A percentile compares a stretch with the other conserved stretches of the same genome.
These are phyloP conservation scores for Amborella trichopoda DNA, from an alignment of 164 flowering plant genomes.

Conservation along the genomic window DNA sequence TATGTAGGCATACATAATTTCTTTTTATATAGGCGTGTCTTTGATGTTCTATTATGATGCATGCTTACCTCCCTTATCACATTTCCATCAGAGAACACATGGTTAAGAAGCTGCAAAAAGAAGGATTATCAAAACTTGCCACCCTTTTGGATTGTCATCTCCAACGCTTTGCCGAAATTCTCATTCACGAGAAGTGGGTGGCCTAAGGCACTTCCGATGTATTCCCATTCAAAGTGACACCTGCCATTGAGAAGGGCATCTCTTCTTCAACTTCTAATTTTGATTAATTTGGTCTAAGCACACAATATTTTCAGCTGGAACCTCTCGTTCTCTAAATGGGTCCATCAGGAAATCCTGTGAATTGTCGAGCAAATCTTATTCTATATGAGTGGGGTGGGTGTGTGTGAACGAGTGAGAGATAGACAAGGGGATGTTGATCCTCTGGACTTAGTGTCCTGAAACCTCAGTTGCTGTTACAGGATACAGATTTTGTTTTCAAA, in stretches of 20 bases:
- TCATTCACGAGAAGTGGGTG: conserved; percentile 69
- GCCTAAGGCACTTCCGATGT: conserved; percentile 24
- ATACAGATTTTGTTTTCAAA: too few relatives aligned
- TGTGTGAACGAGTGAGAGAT: too few relatives aligned
- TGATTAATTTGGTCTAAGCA: conserved; percentile 34
- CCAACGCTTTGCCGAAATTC: conserved; percentile 34
- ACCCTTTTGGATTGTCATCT: conserved; percentile 24
- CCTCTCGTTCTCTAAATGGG: neutral
- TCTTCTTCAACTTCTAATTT: conserved; percentile 8
- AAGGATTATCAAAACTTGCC: conserved; percentile 41
- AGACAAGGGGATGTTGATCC: too few relatives aligned
- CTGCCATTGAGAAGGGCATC: conserved; percentile 5
- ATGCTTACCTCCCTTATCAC: too few relatives aligned
- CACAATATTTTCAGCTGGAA: conserved; percentile 22
- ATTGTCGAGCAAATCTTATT: too few relatives aligned
- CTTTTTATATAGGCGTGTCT: too few relatives aligned
- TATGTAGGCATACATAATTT: too few relatives aligned
- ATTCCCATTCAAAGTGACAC: conserved; percentile 33
- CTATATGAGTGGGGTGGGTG: too few relatives aligned
- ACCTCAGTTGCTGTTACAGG: too few relatives aligned
- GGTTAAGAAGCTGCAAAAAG: conserved; percentile 34
- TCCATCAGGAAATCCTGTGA: too few relatives aligned
- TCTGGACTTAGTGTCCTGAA: too few relatives aligned
- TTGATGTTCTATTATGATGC: too few relatives aligned
- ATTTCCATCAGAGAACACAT: conserved; percentile 54